Percentiles rank a stretch among this genome's conserved stretches.
phyloP scores from a whole-genome alignment of 116 monocot genomes.

The Posidonia oceanica region DNA sequence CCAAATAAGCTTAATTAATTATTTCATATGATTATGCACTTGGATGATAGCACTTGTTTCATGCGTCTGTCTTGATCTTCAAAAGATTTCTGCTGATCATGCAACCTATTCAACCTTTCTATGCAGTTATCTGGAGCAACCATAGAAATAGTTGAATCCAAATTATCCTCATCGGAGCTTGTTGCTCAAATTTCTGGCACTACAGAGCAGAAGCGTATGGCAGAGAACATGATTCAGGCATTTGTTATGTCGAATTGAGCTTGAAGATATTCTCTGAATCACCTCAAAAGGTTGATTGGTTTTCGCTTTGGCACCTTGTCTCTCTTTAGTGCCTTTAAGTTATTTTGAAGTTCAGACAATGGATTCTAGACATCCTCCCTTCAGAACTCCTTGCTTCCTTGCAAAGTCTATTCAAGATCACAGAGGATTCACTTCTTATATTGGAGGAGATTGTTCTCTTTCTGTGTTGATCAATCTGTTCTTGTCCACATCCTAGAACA shows the following conservation, averaged over 20 bases:
- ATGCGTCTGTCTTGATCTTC: no score
- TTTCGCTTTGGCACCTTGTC: background rate
- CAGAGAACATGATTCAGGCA: slow-evolving; percentile 91
- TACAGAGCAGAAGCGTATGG: slow-evolving; percentile 68
- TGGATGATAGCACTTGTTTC: background rate
- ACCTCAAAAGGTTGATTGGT: background rate
- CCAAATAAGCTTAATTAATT: background rate
- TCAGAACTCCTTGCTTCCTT: background rate
- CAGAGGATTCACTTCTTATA: background rate
- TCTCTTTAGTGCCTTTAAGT: background rate
- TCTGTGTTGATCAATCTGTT: background rate
- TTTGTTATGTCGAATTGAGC: slow-evolving; percentile 80
- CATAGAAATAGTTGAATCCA: slow-evolving; percentile 83
- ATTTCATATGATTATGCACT: background rate
- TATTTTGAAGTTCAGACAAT: background rate
- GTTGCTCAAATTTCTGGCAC: slow-evolving; percentile 83
- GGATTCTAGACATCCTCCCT: background rate
- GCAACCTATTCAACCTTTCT: background rate
- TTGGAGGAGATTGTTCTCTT: background rate
- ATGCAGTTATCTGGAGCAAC: slow-evolving; percentile 92
- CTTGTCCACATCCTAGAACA: no score
- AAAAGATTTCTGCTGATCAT: no score
- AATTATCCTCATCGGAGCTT: slow-evolving; percentile 58
- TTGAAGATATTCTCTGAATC: slow-evolving; percentile 1
- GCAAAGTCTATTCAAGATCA: slow-evolving; percentile 5